Base-by-base conservation (phyloP, 768 basidiomycete genomes). In the Daedaleopsis sinensis region DNA sequence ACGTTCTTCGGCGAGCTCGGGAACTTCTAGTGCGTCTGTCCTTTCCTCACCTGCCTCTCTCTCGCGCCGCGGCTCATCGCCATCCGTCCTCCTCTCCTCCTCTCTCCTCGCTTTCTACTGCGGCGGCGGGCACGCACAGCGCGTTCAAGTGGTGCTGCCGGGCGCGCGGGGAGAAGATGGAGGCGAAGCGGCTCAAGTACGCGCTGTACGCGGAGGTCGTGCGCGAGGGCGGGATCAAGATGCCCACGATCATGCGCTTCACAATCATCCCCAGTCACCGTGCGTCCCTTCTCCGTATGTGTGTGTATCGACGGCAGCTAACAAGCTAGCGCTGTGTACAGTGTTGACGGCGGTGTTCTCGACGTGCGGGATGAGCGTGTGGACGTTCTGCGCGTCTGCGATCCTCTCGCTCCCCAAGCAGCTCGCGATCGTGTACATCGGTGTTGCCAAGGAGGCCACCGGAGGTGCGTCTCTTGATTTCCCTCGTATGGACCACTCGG, bases 401-500 rank as follows among this genome's bases (percentile, higher is more conserved):
- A 74, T 93, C 64, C 76, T 94, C 21, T 91, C 91, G 23, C 74
- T 93, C 71, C 94, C 94, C 7, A 95, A 95, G 70, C 94, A 96
- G 72, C 88, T 97, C 67, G 84, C 93, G 64, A 91, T 89, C 12
- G 94, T 96, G 12, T 96, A 96, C 70, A 81, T 96, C 11, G 94
- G 94, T 37, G 91, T 46, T 39, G 44, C 56, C 44, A 44, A 57
- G 51, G 19, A 32, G 24, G 18, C 18, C 39, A 43, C 35, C 19
- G 37, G 52, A 38, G 46, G 35, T 46, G n/a, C 32, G 18, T 44
- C 47, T 32, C 21, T n/a, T 4, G 23, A 7, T 42, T 13, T 46
- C n/a, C n/a, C n/a, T n/a, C n/a, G 3, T 21, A 5, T 18, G 10
- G 19, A 7, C 48, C 36, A 18, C 24, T 35, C 9, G 18, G 3